Conservation (phyloP, 1,284 basidiomycete species). For the Pseudozyma thailandica region DNA sequence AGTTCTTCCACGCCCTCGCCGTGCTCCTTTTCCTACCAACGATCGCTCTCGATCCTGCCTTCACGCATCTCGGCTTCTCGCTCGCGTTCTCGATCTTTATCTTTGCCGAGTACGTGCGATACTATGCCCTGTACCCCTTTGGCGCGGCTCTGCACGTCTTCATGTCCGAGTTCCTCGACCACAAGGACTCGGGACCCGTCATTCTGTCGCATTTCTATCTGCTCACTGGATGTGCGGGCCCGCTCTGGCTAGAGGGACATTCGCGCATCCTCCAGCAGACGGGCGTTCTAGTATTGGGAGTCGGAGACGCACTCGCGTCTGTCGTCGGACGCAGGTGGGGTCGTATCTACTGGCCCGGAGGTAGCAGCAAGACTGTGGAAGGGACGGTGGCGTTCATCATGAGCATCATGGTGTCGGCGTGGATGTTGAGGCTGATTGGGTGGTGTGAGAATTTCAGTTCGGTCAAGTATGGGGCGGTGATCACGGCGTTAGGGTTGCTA, state of each 20-base stretch:
- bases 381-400: constrained; percentile 84
- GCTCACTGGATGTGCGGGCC: constrained; percentile 90
- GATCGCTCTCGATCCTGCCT: constrained; percentile 90
- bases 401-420: constrained; percentile 78
- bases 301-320: constrained; percentile 94
- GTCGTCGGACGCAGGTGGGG: constrained; percentile 88
- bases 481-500: constrained; percentile 51
- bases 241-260: constrained; percentile 87
- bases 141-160: constrained; percentile 94
- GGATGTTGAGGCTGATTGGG: constrained; percentile 78
- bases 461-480: constrained; percentile 36
- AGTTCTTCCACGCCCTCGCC: constrained; percentile 95
- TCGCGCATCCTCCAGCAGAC: constrained; percentile 74
- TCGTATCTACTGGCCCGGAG: constrained; percentile 80
- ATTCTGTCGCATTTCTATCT: constrained; percentile 98
- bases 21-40: constrained; percentile 96
- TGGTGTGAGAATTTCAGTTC: constrained; percentile 51
- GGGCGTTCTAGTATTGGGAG: constrained; percentile 88
- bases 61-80: constrained; percentile 92
- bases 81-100: constrained; percentile 70
- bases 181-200: constrained; percentile 93
- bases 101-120: constrained; percentile 72
- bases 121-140: constrained; percentile 97
- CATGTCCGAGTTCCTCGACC: constrained; percentile 91
- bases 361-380: constrained; percentile 87